Base-by-base conservation (phyloP, 1,139 yeast genomes). In the Scheffersomyces cryptocercus region DNA sequence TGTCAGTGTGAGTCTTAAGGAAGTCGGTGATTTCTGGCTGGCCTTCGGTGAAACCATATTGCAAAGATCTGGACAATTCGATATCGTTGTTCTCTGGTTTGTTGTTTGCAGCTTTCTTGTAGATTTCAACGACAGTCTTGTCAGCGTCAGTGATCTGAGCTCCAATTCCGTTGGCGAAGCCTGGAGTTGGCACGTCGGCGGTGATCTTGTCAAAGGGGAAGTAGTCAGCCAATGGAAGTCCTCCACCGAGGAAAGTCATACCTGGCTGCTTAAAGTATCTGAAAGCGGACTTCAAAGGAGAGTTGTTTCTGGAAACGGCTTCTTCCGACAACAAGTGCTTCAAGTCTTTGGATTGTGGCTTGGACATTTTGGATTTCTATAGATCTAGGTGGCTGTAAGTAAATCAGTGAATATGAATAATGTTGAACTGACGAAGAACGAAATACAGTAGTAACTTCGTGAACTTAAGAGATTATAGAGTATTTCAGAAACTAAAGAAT, bases 241-340 rank as follows among this genome's bases (percentile, higher is more conserved):
- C 99, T 52, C 99, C 99, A 43, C 97, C 99, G 49, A 93, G 80
- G 60, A 90, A 90, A 44, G 91, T 83, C 62, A 93, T 75, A 41
- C 84, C 82, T 36, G 96, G 96, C 52, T 81, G 77, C 37, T 74
- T 73, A 61, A 73, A 86, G 70, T 85, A 86, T 62, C 81, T 82
- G 75, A 90, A 88, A 15, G 96, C 95, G 37, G 81, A 71, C 70
- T 93, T 93, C 65, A 93, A 77, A 12, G 89, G 85, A 13, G 97
- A 89, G 29, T 86, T 81, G 45, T 77, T 73, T 70, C 99, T 87
- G 20, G 85, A 69, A 52, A 75, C 76, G 38, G 97, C 82, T 69
- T 93, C 98, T 6, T 69, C 80, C 15, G 97, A 88, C 50, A 88
- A 77, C 52, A 82, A 78, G 66, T 89, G 89, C 28, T 81, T 59